phyloP scores from a whole-genome alignment of 441 rosid species.

The Corymbia citriodora region DNA sequence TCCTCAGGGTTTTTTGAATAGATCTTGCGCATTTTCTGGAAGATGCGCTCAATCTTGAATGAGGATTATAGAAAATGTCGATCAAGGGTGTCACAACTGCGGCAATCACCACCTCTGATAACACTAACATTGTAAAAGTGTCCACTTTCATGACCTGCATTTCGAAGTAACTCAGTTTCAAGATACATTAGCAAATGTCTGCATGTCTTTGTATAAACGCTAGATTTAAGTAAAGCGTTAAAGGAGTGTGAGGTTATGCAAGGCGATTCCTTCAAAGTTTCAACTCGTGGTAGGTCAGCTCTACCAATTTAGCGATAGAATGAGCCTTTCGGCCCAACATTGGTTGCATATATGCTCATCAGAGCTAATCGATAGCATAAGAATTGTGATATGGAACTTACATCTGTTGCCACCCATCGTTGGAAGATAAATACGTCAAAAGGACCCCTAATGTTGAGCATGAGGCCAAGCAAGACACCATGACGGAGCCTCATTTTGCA shows the following conservation, averaged over 20 bases:
- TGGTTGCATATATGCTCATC: neutral
- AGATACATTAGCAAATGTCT: neutral
- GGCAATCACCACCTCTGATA: neutral
- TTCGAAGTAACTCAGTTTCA: neutral
- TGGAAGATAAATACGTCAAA: neutral
- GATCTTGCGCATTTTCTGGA: neutral
- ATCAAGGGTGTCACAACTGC: slow-evolving; percentile 1
- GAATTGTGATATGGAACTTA: neutral
- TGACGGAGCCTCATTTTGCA: neutral
- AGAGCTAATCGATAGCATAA: neutral
- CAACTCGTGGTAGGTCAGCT: neutral
- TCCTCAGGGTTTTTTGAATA: neutral
- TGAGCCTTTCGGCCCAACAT: neutral
- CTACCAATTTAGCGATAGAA: neutral
- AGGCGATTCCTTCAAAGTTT: neutral
- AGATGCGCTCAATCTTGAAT: neutral
- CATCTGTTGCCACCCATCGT: neutral
- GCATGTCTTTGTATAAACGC: neutral
- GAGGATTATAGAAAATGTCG: slow-evolving; percentile 6
- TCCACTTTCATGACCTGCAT: neutral
- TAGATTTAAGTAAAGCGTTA: neutral
- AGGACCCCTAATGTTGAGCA: slow-evolving; percentile 12
- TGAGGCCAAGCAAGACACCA: neutral
- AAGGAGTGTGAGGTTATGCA: neutral
- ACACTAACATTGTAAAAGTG: neutral